Conservation (phyloP, 768 basidiomycete species). For the Leccinum incarnatum region DNA sequence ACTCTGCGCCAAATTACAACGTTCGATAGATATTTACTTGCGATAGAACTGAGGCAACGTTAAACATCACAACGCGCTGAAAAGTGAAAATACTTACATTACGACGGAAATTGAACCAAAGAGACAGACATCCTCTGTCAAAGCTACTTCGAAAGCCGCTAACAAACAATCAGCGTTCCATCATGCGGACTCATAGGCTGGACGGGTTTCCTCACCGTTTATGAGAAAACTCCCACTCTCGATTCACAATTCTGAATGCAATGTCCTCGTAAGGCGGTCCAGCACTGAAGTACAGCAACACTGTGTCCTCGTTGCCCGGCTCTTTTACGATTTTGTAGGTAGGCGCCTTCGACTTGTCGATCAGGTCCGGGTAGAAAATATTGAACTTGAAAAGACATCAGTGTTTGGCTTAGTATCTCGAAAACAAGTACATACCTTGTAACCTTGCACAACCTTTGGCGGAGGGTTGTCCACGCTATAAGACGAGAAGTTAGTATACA, state of each 20-base stretch:
- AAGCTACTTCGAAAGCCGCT: conserved; percentile 97
- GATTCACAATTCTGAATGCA: conserved; percentile 95
- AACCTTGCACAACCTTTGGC: conserved; percentile 98
- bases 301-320: conserved; percentile 92
- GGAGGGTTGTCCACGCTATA: conserved; percentile 94
- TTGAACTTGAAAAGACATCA: conserved; percentile 60
- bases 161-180: conserved; percentile 12
- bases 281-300: conserved; percentile 88
- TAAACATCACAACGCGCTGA: conserved; percentile 14
- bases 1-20: conserved; percentile 15
- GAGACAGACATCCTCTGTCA: conserved; percentile 91
- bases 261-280: conserved; percentile 99
- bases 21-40: conserved; percentile 46
- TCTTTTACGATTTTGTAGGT: conserved; percentile 96
- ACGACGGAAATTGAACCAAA: conserved; percentile 95
- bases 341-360: conserved; percentile 96
- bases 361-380: conserved; percentile 98
- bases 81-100: conserved; percentile 57
- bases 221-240: conserved; percentile 98
- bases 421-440: conserved; percentile 59
- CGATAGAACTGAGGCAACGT: conserved; percentile 64
- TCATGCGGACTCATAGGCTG: conserved; percentile 7
- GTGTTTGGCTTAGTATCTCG: not conserved
- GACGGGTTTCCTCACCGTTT: conserved; percentile 59
- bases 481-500: conserved; percentile 14